Percentiles rank a stretch among this genome's conserved stretches.
phyloP scores from a whole-genome alignment of 768 basidiomycete genomes.

The Hemileccinum rubropunctum region DNA sequence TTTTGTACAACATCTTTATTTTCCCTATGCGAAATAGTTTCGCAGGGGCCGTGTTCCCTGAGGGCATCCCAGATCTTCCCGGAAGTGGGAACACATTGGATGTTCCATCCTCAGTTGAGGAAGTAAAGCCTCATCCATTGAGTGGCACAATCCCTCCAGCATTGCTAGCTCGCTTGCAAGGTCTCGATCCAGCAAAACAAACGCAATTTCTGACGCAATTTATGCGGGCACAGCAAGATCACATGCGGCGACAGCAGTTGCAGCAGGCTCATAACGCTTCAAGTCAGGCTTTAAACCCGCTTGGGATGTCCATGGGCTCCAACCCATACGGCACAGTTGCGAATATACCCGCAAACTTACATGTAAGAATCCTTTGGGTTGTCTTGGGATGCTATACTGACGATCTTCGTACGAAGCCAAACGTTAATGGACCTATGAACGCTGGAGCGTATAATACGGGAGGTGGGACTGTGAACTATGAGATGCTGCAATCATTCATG shows the following conservation, averaged over 20 bases:
- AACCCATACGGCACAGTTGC: conserved; percentile 6
- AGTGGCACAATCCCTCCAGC: conserved; percentile 7
- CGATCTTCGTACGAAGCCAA: conserved; percentile 10
- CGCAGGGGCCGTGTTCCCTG: conserved; percentile 51
- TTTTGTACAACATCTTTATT: conserved; percentile 47
- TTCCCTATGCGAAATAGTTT: conserved; percentile 39
- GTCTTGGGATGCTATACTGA: not conserved
- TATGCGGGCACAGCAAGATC: conserved; percentile 15
- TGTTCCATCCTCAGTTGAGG: conserved; percentile 1
- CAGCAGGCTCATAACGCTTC: conserved; percentile 15
- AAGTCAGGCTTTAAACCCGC: conserved; percentile 14
- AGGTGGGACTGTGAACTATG: conserved; percentile 32
- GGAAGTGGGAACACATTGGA: conserved; percentile 20
- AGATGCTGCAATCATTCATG: conserved; percentile 49
- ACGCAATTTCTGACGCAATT: conserved; percentile 18
- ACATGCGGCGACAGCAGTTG: conserved; percentile 26
- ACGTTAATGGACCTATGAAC: conserved; percentile 3
- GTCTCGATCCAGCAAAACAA: conserved; percentile 24
- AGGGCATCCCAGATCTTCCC: conserved; percentile 46
- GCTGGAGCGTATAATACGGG: conserved; percentile 24
- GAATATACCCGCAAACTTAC: conserved; percentile 15
- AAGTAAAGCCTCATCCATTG: conserved; percentile 1
- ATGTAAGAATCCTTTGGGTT: conserved; percentile 10
- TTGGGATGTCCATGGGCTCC: conserved; percentile 10
- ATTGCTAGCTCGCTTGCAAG: conserved; percentile 19